Conservation (phyloP, 768 basidiomycete species). For the Rhodotorula kratochvilovae region DNA sequence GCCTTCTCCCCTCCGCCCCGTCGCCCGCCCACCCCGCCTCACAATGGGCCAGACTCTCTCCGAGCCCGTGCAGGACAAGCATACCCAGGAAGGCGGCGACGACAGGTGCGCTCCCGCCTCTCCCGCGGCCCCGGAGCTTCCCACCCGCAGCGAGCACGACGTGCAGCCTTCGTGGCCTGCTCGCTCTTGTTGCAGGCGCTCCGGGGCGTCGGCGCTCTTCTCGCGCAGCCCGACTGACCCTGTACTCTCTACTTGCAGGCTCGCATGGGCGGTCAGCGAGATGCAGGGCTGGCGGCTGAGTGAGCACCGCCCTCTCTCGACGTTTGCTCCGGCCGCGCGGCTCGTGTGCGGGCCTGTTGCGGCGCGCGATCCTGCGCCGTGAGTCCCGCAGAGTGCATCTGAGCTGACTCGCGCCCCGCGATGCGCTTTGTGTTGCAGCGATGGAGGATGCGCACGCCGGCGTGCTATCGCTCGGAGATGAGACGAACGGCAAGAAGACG, state of each 20-base stretch:
- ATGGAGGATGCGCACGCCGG: conserved; percentile 90
- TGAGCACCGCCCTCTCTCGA: conserved; percentile 53
- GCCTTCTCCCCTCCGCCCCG: neutral
- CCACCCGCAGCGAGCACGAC: neutral
- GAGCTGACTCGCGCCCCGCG: neutral
- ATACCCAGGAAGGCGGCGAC: conserved; percentile 67
- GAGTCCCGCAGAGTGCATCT: neutral
- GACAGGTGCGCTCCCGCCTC: conserved; percentile 51
- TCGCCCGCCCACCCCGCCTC: neutral
- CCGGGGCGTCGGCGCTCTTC: neutral
- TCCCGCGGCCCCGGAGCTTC: neutral
- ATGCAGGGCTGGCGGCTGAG: conserved; percentile 99
- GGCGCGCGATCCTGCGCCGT: no score
- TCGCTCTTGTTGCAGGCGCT: neutral
- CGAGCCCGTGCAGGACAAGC: conserved; percentile 76
- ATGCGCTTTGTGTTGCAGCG: conserved; percentile 52
- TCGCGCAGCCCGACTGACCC: neutral
- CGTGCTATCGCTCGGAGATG: conserved; percentile 36
- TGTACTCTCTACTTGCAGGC: conserved; percentile 23
- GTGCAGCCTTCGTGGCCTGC: neutral
- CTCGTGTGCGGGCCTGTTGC: neutral
- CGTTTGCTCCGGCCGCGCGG: neutral
- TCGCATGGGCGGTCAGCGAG: conserved; percentile 72
- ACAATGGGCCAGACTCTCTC: conserved; percentile 76
- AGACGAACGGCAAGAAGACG: conserved; percentile 33